These are phyloP conservation scores for Vinca minor DNA, from an alignment of 257 asterid species.

Conservation along the genomic window DNA sequence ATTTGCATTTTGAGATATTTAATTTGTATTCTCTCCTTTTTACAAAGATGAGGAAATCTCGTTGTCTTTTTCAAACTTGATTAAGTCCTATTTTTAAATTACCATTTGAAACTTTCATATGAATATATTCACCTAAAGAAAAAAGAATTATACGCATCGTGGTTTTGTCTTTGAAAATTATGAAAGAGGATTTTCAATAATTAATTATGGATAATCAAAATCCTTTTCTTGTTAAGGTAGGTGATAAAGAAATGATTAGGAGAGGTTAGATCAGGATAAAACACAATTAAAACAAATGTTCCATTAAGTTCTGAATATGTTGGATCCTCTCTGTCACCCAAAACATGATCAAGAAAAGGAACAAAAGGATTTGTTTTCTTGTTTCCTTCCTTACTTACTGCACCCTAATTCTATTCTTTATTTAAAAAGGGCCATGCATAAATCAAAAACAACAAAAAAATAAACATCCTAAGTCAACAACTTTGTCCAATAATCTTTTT, in stretches of 20 bases:
- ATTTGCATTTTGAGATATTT: no score
- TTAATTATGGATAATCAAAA: constrained; percentile 3
- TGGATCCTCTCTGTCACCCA: constrained; percentile 32
- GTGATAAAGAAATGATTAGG: constrained; percentile 37
- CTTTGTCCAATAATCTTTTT: constrained; percentile 9
- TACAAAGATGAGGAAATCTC: no score
- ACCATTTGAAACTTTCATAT: background rate
- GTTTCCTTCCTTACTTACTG: constrained; percentile 28
- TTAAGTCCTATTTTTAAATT: background rate
- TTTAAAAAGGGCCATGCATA: background rate
- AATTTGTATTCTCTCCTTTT: no score
- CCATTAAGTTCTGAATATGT: constrained; percentile 15
- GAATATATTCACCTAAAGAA: no score
- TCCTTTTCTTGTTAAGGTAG: background rate
- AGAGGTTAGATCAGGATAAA: constrained; percentile 19
- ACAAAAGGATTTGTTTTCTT: constrained; percentile 36
- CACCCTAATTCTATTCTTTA: background rate
- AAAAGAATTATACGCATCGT: no score
- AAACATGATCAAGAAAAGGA: constrained; percentile 43
- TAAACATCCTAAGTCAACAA: constrained; percentile 21
- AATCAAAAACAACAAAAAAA: background rate
- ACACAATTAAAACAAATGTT: constrained; percentile 20
- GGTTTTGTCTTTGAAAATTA: background rate
- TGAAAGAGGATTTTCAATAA: no score
- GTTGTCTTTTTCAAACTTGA: background rate